Conservation (phyloP, 495 filamentous ascomycete species). For the Penicillium cosmopolitanum region DNA sequence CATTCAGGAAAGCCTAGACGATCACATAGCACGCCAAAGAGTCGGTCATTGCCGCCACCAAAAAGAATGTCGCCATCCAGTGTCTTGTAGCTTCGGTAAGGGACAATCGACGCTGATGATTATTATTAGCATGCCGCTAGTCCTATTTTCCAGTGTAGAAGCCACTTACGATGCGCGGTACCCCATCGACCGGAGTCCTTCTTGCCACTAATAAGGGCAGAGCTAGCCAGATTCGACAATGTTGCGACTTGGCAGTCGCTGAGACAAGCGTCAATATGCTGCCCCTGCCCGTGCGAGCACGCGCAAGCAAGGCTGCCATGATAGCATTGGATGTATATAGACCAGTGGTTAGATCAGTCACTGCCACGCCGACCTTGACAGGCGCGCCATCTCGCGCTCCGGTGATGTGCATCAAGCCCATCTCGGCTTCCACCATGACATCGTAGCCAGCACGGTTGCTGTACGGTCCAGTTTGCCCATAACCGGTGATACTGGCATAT, state of each 20-base stretch:
- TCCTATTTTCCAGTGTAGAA: background rate
- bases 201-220: constrained; percentile 84
- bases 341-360: constrained; percentile 94
- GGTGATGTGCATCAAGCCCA: constrained; percentile 98
- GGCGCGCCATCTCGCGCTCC: constrained; percentile 84
- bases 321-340: constrained; percentile 97
- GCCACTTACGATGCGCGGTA: constrained; percentile 85
- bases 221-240: constrained; percentile 89
- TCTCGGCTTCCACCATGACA: constrained; percentile 98
- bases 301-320: constrained; percentile 85
- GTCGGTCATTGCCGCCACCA: constrained; percentile 89
- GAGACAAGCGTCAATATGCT: constrained; percentile 89
- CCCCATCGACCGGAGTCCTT: constrained; percentile 90
- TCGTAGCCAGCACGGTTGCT: constrained; percentile 90
- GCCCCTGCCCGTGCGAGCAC: constrained; percentile 73
- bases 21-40: constrained; percentile 86
- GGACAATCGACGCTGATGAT: constrained; percentile 83
- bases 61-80: constrained; percentile 88
- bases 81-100: constrained; percentile 92
- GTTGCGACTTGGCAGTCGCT: constrained; percentile 96
- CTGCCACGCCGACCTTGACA: constrained; percentile 96
- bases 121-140: constrained; percentile 14
- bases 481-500: constrained; percentile 73
- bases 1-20: constrained; percentile 77
- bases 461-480: constrained; percentile 93